phyloP scores from a whole-genome alignment of 495 filamentous ascomycete genomes.

The Aspergillus incahuasiensis region DNA sequence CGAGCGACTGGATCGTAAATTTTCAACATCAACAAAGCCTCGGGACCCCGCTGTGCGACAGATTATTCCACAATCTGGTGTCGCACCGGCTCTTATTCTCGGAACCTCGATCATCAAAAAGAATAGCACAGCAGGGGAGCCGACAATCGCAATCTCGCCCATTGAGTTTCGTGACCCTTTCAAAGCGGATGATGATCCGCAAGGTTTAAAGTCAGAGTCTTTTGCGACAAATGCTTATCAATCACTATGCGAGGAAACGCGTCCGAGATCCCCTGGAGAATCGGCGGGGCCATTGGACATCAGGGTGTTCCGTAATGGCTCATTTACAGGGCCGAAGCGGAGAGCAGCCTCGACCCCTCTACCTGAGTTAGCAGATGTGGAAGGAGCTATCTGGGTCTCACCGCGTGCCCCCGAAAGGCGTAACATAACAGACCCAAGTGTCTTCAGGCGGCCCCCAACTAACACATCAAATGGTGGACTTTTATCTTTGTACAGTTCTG shows the following conservation, averaged over 20 bases:
- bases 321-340: slow-evolving; percentile 32
- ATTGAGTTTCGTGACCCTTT: slow-evolving; percentile 38
- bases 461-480: slow-evolving; percentile 16
- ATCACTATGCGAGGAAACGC: slow-evolving; percentile 25
- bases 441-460: slow-evolving; percentile 32
- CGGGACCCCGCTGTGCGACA: slow-evolving; percentile 24
- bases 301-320: slow-evolving; percentile 22
- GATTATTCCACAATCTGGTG: slow-evolving; percentile 23
- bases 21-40: slow-evolving; percentile 26
- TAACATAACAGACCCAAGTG: slow-evolving; percentile 40
- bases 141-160: slow-evolving; percentile 12
- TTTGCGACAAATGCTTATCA: slow-evolving; percentile 15
- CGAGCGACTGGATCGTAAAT: slow-evolving; percentile 33
- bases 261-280: slow-evolving; percentile 19
- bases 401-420: slow-evolving; percentile 27
- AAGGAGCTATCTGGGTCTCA: slow-evolving; percentile 22
- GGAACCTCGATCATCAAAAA: slow-evolving; percentile 32
- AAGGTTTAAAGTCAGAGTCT: slow-evolving; percentile 4
- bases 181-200: slow-evolving; percentile 8
- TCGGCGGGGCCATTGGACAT: slow-evolving; percentile 18
- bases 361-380: slow-evolving; percentile 21
- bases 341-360: slow-evolving; percentile 33
- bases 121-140: slow-evolving; percentile 2
- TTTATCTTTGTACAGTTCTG: slow-evolving; percentile 9
- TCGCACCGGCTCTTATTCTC: slow-evolving; percentile 36